phyloP scores from a whole-genome alignment of 2,329 filamentous ascomycete genomes.

The Hypomyces perniciosus region DNA sequence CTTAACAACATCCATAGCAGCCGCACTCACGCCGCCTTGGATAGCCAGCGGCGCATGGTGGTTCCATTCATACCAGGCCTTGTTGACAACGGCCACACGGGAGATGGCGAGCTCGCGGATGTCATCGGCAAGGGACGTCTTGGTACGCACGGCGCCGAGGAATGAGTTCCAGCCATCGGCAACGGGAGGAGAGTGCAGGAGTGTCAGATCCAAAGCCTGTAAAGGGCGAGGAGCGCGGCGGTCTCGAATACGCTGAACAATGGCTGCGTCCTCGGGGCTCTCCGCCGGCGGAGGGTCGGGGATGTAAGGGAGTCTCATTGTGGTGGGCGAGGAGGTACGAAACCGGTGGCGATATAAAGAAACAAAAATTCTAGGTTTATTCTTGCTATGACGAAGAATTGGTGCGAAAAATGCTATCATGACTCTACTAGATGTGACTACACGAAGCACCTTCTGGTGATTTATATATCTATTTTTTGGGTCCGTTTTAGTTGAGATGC shows the following conservation, averaged over 20 bases:
- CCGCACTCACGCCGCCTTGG: constrained; percentile 49
- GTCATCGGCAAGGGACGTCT: constrained; percentile 43
- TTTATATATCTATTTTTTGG: too few species aligned
- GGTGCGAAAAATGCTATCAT: too few species aligned
- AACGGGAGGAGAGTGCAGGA: constrained; percentile 67
- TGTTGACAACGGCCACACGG: constrained; percentile 72
- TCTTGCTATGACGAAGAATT: background rate
- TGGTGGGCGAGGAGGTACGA: too few species aligned
- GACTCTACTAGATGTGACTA: too few species aligned
- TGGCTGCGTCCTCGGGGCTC: constrained; percentile 43
- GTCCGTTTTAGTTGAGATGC: background rate
- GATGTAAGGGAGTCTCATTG: constrained; percentile 64
- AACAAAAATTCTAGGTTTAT: background rate
- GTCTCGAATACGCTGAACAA: constrained; percentile 57
- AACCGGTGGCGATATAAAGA: constrained; percentile 10
- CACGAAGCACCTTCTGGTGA: too few species aligned
- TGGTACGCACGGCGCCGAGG: constrained; percentile 56
- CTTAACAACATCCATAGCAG: constrained; percentile 42
- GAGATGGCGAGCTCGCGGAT: constrained; percentile 75
- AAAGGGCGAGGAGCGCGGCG: constrained; percentile 65
- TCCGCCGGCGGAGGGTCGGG: constrained; percentile 43
- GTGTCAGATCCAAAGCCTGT: constrained; percentile 67
- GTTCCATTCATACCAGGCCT: constrained; percentile 80
- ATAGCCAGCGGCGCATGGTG: constrained; percentile 66
- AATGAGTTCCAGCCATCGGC: constrained; percentile 72